Base-by-base conservation (phyloP, 2,329 filamentous ascomycete genomes). In the Talaromyces pinophilus region DNA sequence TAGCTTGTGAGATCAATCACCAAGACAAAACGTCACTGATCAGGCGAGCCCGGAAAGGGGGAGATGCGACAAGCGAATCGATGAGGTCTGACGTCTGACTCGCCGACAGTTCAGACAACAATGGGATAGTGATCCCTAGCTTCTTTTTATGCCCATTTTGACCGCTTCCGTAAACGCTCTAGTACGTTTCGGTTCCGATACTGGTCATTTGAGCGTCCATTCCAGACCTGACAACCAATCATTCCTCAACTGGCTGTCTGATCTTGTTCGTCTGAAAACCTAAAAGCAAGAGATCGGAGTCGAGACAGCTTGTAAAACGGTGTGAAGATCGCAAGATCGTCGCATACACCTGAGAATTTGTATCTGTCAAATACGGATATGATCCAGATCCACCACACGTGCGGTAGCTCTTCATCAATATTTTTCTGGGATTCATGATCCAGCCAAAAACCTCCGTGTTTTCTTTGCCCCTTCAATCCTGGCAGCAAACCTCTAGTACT, bases 401-500 rank as follows among this genome's bases (percentile, higher is more conserved):
- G 46, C 35, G 19, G 17, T 44, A 30, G 6, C 52, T 62, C 35
- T 59, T 35, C 38, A 44, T 30, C 52, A 38, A 42, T 59, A 22
- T 22, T 33, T 35, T 19, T 60, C 19, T 46, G 33, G 54, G 44
- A 67, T 63, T 44, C 54, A 67, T 67, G 65, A 60, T 55, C 46
- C 46, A 60, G 25, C 65, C 65, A 46, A 67, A 61, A 48, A 55
- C 57, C 4, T 67, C 66, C 17, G 57, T 65, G 1, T 67, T 67
- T 30, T 62, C 66, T 48, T 59, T 67, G 62, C 66, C 66, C 13
- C 62, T 67, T 33, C 17, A 52, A n/a, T 40, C 57, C 38, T 67
- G 66, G 66, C 66, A 67, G 66, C 62, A 65, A 52, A 60, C 59
- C 8, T n/a, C 61, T 13, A 67, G 61, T 46, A 30, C 59, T 50